phyloP scores from a whole-genome alignment of 164 flowering plant species.

The Nelumbo lutea region DNA sequence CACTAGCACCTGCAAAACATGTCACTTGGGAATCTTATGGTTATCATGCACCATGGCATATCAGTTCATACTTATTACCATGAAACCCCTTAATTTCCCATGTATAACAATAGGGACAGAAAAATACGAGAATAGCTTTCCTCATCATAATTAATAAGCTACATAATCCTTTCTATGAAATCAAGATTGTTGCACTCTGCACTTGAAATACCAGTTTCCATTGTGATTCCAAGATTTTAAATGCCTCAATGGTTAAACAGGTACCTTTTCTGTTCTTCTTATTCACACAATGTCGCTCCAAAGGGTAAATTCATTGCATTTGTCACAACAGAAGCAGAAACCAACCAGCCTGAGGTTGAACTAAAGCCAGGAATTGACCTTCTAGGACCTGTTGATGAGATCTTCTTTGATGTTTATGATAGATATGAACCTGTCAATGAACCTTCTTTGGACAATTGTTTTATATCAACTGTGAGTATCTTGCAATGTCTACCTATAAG shows the following conservation, averaged over 20 bases:
- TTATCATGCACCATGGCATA: no score
- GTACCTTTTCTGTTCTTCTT: constrained; percentile 93
- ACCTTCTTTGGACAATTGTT: constrained; percentile 81
- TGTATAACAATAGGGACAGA: no score
- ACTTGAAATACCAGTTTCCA: neutral
- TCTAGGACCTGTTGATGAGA: constrained; percentile 89
- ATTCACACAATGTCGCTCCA: constrained; percentile 91
- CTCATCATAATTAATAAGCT: neutral
- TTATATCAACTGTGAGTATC: constrained; percentile 76
- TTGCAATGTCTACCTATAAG: neutral
- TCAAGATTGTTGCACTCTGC: neutral
- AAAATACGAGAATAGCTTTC: neutral
- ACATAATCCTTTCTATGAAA: neutral
- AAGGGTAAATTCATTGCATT: constrained; percentile 95
- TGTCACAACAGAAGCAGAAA: constrained; percentile 90
- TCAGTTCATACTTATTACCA: no score
- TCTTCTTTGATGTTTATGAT: constrained; percentile 52
- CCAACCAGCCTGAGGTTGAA: constrained; percentile 72
- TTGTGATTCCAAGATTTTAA: neutral
- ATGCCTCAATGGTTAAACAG: constrained; percentile 32
- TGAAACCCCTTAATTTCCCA: no score
- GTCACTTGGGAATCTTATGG: no score
- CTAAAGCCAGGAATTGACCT: constrained; percentile 83
- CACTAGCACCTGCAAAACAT: no score
- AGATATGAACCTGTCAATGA: constrained; percentile 88